Evolutionary conservation across 257 asterid genomes (phyloP), one percentile per base, ranked within the genome.

Genomic region (Prunella vulgaris): DNA sequence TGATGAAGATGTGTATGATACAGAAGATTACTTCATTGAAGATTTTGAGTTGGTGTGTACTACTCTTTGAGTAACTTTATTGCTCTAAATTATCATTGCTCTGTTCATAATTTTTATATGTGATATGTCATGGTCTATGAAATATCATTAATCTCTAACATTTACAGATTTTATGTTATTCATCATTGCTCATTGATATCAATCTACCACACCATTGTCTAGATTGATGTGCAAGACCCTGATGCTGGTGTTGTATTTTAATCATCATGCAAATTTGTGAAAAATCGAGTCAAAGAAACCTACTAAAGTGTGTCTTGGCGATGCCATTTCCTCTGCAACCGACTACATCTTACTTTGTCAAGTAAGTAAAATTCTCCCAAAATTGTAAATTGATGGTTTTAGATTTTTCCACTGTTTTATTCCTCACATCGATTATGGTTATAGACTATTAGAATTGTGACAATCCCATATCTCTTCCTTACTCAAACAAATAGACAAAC

Each of bases 181-280:
- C 37, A 51, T 76, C 73, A 12, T 42, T 24, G 53, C 76, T 83
- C 68, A 69, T 69, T 52, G 12, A 54, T 68, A 21, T 71, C 48
- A 38, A 54, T 25, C 64, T 42, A 10, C 64, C 51, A 56, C 64
- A 77, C 71, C 69, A 72, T 24, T 49, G 57, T 66, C 76, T 71
- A 88, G 98, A 84, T 88, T 63, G 97, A 88, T 77, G 86, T 94
- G 18, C 84, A 84, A 73, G 96, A 90, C 78, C 95, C 94, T 62
- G 77, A 83, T 66, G 88, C 80, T 80, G 94, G 97, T 38, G 85
- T 82, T 64, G 64, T 80, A 71, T 93, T 86, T 70, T 90, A 88
- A 6, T 77, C 85, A 84, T 76, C 81, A 90, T 67, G 81, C 68
- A 71, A 79, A 78, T 54, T 78, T 85, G 90, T 96, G 98, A 93